Evolutionary conservation across 116 monocot genomes (phyloP), one percentile per base, ranked within the genome.

Genomic region (Iris pallida): DNA sequence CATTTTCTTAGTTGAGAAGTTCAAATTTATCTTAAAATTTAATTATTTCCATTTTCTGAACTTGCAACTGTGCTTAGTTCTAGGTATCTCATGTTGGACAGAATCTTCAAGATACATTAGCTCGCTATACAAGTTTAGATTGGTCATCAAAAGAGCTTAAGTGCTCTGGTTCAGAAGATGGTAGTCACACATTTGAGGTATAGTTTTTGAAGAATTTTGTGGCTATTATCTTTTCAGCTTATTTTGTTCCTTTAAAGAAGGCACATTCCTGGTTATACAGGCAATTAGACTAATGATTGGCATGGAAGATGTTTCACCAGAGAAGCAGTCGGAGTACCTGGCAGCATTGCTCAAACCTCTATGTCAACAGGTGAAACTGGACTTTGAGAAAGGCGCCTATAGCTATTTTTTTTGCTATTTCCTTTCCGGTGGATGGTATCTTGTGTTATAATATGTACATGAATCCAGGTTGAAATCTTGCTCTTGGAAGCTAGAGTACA

Each of bases 241-340:
- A 19, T 16, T 44, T 65, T 61, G 47, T 68, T 59, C 30, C 42
- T 63, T 44, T 47, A 16, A 57, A 14, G 3, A 41, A 73, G 53
- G 10, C 55, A 8, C 46, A 18, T 20, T 19, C 0, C 54, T 45
- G 20, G 57, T 43, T 68, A 57, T 62, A 2, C 51, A 95, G 95
- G 95, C 95, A 15, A 84, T 95, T 77, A 91, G 95, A 16, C 72
- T 95, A 15, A 72, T 95, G 84, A 91, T 95, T 70, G 95, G 95
- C 20, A 86, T 91, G 88, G 95, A 95, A 76, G 95, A 88, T 63
- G 71, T 95, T 18, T 67, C 82, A 53, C 75, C 52, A 53, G 84
- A 91, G 68, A 91, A 88, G 61, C 95, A 95, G 68, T 71, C 80
- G 56, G 86, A 95, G 16, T 95, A 86, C 55, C 59, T 95, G 71